Evolutionary conservation across 2,329 filamentous ascomycete genomes (phyloP).

Genomic region (Cryphonectria japonica): DNA sequence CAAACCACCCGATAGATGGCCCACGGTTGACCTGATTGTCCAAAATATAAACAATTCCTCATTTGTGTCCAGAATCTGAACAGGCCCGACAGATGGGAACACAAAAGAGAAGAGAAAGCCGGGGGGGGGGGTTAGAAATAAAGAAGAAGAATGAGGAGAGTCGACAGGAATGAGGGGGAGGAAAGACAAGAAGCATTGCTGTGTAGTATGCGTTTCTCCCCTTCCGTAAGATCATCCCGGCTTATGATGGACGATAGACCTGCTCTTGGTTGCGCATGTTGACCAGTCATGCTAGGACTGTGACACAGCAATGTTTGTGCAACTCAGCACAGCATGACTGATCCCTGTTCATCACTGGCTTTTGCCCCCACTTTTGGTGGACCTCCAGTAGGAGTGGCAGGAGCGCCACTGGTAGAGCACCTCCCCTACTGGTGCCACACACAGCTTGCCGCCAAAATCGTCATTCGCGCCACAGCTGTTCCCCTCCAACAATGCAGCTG

Average conservation of each 20-base stretch:
- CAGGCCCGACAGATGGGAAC: background rate
- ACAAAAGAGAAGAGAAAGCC: no score
- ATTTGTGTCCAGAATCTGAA: background rate
- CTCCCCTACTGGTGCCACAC: constrained; percentile 7
- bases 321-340: background rate
- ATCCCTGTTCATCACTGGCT: background rate
- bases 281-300: background rate
- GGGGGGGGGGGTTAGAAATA: no score
- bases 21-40: background rate
- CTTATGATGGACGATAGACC: background rate
- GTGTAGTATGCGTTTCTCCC: background rate
- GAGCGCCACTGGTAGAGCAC: background rate
- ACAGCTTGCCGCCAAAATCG: background rate
- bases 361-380: background rate
- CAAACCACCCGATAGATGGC: no score
- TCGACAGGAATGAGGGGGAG: background rate
- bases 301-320: background rate
- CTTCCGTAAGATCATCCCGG: background rate
- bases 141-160: background rate
- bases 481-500: constrained; percentile 6
- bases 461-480: constrained; percentile 4
- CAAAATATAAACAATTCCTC: background rate
- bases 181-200: background rate
- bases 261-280: background rate
- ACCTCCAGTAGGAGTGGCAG: background rate